phyloP scores from a whole-genome alignment of 2,329 filamentous ascomycete genomes.

The Keithomyces neogunnii region DNA sequence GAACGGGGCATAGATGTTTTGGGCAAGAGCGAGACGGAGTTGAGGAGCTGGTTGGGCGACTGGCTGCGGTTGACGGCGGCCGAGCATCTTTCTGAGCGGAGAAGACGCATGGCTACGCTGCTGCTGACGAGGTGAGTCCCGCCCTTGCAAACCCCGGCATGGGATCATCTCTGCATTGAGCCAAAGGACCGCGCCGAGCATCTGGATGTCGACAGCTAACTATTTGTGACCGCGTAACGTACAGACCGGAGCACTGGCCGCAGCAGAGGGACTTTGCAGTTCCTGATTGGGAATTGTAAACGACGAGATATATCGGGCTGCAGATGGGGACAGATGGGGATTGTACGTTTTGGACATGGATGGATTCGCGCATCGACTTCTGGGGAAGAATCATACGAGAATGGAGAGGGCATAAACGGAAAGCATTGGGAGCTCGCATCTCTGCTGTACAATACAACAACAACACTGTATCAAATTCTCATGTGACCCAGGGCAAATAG shows the following conservation, averaged over 20 bases:
- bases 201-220: slow-evolving; percentile 7
- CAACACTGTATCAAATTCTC: background rate
- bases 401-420: background rate
- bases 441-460: background rate
- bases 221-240: background rate
- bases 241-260: slow-evolving; percentile 32
- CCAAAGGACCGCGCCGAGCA: background rate
- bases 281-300: slow-evolving; percentile 32
- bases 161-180: background rate
- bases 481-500: background rate
- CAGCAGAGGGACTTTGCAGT: slow-evolving; percentile 30
- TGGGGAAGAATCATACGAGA: background rate
- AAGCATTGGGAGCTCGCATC: background rate
- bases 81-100: slow-evolving; percentile 26
- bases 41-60: slow-evolving; percentile 36
- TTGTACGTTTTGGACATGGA: background rate
- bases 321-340: background rate
- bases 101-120: slow-evolving; percentile 29
- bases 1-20: slow-evolving; percentile 57
- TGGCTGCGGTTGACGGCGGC: slow-evolving; percentile 40
- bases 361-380: background rate
- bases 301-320: background rate
- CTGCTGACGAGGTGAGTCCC: slow-evolving; percentile 31
- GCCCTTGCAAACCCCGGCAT: too few relatives aligned
- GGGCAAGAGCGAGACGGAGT: slow-evolving; percentile 46